Evolutionary conservation across 2,329 filamentous ascomycete genomes (phyloP).

Genomic region (Thielaviopsis punctulata): DNA sequence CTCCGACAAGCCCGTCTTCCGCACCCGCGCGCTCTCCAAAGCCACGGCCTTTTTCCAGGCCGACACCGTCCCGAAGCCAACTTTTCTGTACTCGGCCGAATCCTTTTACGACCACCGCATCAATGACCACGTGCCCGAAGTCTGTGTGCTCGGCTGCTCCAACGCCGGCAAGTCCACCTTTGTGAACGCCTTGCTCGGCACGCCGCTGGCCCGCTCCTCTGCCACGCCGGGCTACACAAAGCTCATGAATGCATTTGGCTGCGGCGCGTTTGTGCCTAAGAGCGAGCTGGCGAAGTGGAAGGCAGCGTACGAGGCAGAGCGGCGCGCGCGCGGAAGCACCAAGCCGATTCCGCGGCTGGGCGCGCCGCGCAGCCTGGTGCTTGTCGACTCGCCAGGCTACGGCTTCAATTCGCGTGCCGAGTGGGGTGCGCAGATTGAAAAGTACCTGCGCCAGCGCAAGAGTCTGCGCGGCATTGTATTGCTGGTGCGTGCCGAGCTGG

Average conservation of each 20-base stretch:
- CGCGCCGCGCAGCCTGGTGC: slow-evolving; percentile 27
- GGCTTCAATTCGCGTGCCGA: slow-evolving; percentile 27
- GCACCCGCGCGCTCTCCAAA: neutral
- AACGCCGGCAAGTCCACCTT: slow-evolving; percentile 84
- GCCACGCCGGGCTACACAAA: slow-evolving; percentile 34
- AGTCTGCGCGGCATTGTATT: slow-evolving; percentile 35
- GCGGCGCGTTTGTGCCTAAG: slow-evolving; percentile 24
- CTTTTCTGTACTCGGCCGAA: slow-evolving; percentile 33
- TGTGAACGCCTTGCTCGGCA: slow-evolving; percentile 60
- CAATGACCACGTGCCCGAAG: slow-evolving; percentile 37
- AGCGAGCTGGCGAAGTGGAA: slow-evolving; percentile 3
- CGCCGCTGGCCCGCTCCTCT: slow-evolving; percentile 31
- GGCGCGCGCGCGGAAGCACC: slow-evolving; percentile 1
- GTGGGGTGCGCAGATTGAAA: slow-evolving; percentile 36
- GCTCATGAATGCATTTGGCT: slow-evolving; percentile 38
- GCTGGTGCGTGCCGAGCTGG: slow-evolving; percentile 35
- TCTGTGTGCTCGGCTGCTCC: slow-evolving; percentile 70
- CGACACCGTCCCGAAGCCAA: slow-evolving; percentile 11
- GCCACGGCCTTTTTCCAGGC: slow-evolving; percentile 8
- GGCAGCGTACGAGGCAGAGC: neutral
- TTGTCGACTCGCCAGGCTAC: slow-evolving; percentile 36
- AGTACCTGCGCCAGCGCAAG: slow-evolving; percentile 30
- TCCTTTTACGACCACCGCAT: slow-evolving; percentile 30
- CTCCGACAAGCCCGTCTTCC: neutral
- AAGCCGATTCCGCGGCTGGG: slow-evolving; percentile 12